phyloP scores from a whole-genome alignment of 169 alveolate species.

The Cyclospora cayetanensis region DNA sequence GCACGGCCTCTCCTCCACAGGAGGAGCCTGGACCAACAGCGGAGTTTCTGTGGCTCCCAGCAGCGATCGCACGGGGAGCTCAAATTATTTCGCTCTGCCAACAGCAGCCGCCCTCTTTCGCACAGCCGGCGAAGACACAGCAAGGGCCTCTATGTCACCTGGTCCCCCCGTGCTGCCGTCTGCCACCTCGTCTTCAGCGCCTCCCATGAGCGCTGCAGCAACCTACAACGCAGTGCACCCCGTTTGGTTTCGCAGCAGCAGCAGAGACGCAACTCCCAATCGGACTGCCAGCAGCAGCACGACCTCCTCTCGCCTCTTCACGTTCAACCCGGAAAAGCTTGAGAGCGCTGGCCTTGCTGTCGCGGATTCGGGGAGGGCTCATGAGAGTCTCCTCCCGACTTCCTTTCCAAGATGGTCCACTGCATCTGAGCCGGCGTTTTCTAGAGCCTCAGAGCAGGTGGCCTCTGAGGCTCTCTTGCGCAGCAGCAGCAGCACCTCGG shows the following conservation, averaged over 20 bases:
- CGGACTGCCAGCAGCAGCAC: slow-evolving; percentile 22
- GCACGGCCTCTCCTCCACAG: not conserved
- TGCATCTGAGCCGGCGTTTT: not conserved
- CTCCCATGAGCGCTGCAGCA: not conserved
- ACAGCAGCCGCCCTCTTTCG: slow-evolving; percentile 20
- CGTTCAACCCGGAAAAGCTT: slow-evolving; percentile 9
- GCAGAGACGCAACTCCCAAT: not conserved
- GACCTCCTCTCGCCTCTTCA: slow-evolving; percentile 34
- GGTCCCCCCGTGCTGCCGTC: not conserved
- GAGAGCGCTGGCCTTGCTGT: not conserved
- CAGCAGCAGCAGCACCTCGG: not conserved
- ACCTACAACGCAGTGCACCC: not conserved
- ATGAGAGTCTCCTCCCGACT: not conserved
- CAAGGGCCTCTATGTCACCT: not conserved
- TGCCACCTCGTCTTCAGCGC: not conserved
- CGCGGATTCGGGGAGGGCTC: not conserved
- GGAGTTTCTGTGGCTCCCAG: not conserved
- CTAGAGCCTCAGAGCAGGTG: not conserved
- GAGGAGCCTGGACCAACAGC: not conserved
- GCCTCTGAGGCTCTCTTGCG: too few species aligned
- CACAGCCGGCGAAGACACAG: not conserved
- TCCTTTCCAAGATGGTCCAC: too few species aligned
- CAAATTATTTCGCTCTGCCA: slow-evolving; percentile 11
- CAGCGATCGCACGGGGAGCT: not conserved
- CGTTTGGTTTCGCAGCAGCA: not conserved